Evolutionary conservation across 257 asterid genomes (phyloP), one percentile per base, ranked within the genome.

Genomic region (Nicotiana paniculata): DNA sequence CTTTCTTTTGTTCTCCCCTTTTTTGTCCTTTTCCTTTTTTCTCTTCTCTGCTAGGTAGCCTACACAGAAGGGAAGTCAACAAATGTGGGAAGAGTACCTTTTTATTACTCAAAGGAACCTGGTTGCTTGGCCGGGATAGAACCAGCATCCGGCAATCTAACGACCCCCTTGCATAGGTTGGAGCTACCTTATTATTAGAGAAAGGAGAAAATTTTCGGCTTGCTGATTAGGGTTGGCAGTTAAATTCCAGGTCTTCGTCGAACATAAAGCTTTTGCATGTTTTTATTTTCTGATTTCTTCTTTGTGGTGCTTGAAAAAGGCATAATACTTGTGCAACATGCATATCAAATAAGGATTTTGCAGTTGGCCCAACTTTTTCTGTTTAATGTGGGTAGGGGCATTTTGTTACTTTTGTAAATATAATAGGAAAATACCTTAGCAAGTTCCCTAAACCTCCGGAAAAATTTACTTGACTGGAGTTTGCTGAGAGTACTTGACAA

Each of bases 381-480:
- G 13, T 30, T 39, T 59, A 5, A 78, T 39, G 15, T 78, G 57
- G 79, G 15, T 72, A 46, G 79, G 39, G 51, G 79, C 6, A 72
- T 72, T 46, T 39, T 39, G 58, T 39, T 39, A 43, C 61, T 46
- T 46, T 6, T 46, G 79, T 24, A 72, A 72, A 46, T 24, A 72
- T 13, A 72, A 32, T 12, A 46, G 39, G 70, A 26, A 37, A 59
- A 55, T 90, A 95, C 98, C 98, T 95, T 95, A 64, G 98, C 96
- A 82, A 91, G 75, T 90, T 92, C 95, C 86, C 98, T 91, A 84
- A 90, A 87, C 82, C 88, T 92, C 81, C 97, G 84, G 88, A 93
- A 95, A 67, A 90, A 16, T 89, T 91, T 91, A 84, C 97, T 95
- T 43, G 98, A 93, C 86, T 92, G 98, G 81, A 95, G 79, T 91